Evolutionary conservation across 2,329 filamentous ascomycete species (phyloP), one percentile per base, ranked within the genome.

Genomic region (Akanthomyces uredinophilus): DNA sequence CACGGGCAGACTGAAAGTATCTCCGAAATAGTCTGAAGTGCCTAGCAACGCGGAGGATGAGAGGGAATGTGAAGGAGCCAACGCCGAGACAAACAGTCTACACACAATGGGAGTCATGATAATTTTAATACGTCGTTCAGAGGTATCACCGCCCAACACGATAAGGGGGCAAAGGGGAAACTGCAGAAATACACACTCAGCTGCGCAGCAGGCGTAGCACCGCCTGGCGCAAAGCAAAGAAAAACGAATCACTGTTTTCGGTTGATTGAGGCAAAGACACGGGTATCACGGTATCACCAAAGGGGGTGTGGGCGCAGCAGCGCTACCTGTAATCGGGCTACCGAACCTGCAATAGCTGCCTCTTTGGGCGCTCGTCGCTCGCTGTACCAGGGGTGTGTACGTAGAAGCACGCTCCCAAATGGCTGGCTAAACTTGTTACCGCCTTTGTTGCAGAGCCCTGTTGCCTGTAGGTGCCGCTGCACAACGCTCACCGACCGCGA

Each of bases 41-140:
- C n/a, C 16, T 20, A 14, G n/a, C 49, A 52, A 37, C 44, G 13
- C 13, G 49, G 18, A 39, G 5, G 10, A 16, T 16, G 5, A 39
- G 37, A 16, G 7, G 13, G 4, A n/a, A 13, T 29, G 22, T 14
- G 10, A 27, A 54, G 22, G 20, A 54, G 35, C 55, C 27, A 44
- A 41, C 20, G 6, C 20, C 14, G n/a, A 50, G 22, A 44, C 50
- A 39, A 29, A 53, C 3, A 39, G 16, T 39, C 50, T 14, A 39
- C 29, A 22, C 32, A 35, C 32, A 41, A 32, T 4, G 22, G 46
- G 56, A 51, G 22, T 24, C 24, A 27, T 50, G 22, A 51, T 20
- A 32, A 27, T 60, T 32, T 52, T 52, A 52, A 52, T 60, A 59
- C 35, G 56, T 52, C 2, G 56, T 60, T 52, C 56, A 11, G 18